Percentiles rank a stretch among this genome's conserved stretches.
Evolutionary conservation across 108 stramenopile species (phyloP).

Genomic region (Skeletonema menzelii): DNA sequence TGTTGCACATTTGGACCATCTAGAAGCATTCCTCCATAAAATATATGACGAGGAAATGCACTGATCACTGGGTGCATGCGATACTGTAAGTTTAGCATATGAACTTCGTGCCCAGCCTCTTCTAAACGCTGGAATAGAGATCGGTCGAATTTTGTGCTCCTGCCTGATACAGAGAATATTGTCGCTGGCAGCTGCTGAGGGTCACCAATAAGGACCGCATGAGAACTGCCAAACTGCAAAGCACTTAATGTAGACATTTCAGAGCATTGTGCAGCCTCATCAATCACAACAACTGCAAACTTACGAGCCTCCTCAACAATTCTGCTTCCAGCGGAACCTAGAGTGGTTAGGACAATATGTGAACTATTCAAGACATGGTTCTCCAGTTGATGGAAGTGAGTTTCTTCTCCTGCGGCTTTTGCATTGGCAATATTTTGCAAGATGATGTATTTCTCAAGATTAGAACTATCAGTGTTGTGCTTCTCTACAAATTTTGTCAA

Average conservation of each 20-base stretch:
- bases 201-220: constrained; percentile 85
- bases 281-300: constrained; percentile 84
- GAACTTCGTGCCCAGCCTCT: constrained; percentile 61
- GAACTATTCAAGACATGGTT: constrained; percentile 56
- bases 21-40: constrained; percentile 55
- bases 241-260: constrained; percentile 86
- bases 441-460: constrained; percentile 42
- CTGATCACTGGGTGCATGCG: constrained; percentile 72
- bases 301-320: constrained; percentile 43
- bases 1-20: constrained; percentile 55
- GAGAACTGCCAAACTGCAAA: constrained; percentile 61
- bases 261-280: constrained; percentile 89
- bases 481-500: constrained; percentile 54
- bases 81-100: constrained; percentile 91
- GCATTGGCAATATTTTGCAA: constrained; percentile 32
- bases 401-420: constrained; percentile 24
- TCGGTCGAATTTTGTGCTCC: constrained; percentile 59
- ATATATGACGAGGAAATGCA: constrained; percentile 64
- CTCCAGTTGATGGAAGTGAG: constrained; percentile 25
- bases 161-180: constrained; percentile 58
- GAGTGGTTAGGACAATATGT: constrained; percentile 84
- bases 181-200: constrained; percentile 88
- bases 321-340: constrained; percentile 65
- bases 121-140: constrained; percentile 84
- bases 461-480: constrained; percentile 37